Evolutionary conservation across 2,329 filamentous ascomycete species (phyloP).

Genomic region (Cladosporium sp.): DNA sequence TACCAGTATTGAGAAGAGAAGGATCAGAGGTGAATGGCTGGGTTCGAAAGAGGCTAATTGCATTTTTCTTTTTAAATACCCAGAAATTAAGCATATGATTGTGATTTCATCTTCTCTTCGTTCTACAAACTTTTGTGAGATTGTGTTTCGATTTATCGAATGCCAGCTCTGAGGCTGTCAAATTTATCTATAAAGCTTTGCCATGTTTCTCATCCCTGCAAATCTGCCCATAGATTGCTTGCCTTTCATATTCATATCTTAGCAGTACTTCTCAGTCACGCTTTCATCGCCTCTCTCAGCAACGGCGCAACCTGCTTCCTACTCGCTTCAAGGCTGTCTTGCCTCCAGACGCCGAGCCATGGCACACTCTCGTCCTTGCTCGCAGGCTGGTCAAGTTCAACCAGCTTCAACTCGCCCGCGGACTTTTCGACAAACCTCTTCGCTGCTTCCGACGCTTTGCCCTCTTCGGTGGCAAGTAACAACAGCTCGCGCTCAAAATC

Average conservation of each 20-base stretch:
- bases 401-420: slow-evolving; percentile 57
- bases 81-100: not conserved
- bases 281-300: slow-evolving; percentile 51
- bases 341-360: slow-evolving; percentile 67
- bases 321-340: slow-evolving; percentile 61
- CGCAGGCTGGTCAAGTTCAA: slow-evolving; percentile 54
- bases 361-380: slow-evolving; percentile 39
- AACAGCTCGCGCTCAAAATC: slow-evolving; percentile 68
- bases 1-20: not conserved
- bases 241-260: not conserved
- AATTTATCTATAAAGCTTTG: no score
- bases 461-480: slow-evolving; percentile 60
- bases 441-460: slow-evolving; percentile 53
- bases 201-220: not conserved
- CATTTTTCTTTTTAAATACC: not conserved
- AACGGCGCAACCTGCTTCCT: slow-evolving; percentile 65
- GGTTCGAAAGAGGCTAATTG: no score
- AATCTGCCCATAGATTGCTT: not conserved
- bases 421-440: slow-evolving; percentile 56
- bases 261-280: not conserved
- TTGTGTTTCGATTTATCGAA: not conserved
- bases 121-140: not conserved
- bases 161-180: not conserved
- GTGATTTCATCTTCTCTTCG: not conserved
- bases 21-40: not conserved